Base-by-base conservation (phyloP, 805 yeast species). In the Wickerhamiella nectarea region DNA sequence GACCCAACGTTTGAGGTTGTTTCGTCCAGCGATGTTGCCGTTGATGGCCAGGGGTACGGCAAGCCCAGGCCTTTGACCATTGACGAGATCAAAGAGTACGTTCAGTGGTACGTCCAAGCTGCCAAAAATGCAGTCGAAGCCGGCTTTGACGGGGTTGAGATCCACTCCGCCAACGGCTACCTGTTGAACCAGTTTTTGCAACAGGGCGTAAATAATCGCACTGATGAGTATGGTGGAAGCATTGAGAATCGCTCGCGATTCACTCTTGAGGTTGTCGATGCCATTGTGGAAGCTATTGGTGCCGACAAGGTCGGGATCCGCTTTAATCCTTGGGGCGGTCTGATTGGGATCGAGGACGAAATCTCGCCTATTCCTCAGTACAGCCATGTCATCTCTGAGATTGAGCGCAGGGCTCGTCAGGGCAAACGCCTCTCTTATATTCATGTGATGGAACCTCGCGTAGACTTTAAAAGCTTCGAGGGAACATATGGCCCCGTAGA, bases 111-210 rank as follows among this genome's bases (percentile, higher is more conserved):
- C 50, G 71, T 64, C 7, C 48, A 50, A 2, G 72, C 75, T 34
- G 76, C 79, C 62, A 60, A 64, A 45, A 65, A 68, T 47, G 73
- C 82, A 1, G 59, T 68, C 28, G 66, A 64, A n/a, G 69, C 75
- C 7, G 75, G 76, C 0, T 67, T 72, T 41, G 83, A 79, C 56
- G 77, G 76, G 49, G 71, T 80, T 38, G 83, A 77, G 54, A 63
- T 78, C 40, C 83, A 78, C 57, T 65, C 65, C 31, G 85, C 85
- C 20, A 76, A 77, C 56, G 83, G 83, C 2, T 76, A 72, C 52
- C 56, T 77, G 39, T 47, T 71, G 31, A 62, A 66, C 52, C 65
- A 68, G 51, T 76, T 78, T 50, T 51, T 72, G 41, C 66, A 72
- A 22, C 58, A 62, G 1, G 50, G 54, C 36, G 58, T 71, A 21